These are phyloP conservation scores for Penicillium flavigenum DNA, from an alignment of 495 filamentous ascomycete genomes.

Conservation along the genomic window DNA sequence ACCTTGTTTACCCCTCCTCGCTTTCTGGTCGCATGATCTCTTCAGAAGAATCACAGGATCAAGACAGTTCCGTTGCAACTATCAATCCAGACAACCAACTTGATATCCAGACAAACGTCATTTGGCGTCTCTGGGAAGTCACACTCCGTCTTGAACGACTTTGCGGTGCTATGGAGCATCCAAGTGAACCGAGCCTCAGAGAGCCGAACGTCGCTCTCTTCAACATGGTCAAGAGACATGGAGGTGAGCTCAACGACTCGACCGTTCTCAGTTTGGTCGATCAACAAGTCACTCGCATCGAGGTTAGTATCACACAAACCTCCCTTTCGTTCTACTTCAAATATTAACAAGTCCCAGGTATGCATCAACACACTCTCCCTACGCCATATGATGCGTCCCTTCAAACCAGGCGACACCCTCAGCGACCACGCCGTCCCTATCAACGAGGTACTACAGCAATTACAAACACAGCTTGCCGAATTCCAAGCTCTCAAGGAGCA, in stretches of 20 bases:
- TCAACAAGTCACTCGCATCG: constrained; percentile 90
- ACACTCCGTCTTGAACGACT: constrained; percentile 88
- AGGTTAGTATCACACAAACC: constrained; percentile 58
- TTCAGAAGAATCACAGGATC: constrained; percentile 49
- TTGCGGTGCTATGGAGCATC: constrained; percentile 78
- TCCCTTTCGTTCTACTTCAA: background rate
- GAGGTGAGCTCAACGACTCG: constrained; percentile 82
- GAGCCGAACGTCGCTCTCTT: constrained; percentile 77
- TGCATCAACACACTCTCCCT: constrained; percentile 64
- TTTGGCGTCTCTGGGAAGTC: constrained; percentile 89
- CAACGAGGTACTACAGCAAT: constrained; percentile 46
- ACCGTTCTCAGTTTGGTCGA: constrained; percentile 85
- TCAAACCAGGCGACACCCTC: constrained; percentile 45
- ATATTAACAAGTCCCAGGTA: constrained; percentile 43
- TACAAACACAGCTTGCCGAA: constrained; percentile 51
- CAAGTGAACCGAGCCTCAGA: constrained; percentile 54
- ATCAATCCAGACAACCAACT: constrained; percentile 56
- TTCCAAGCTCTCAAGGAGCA: constrained; percentile 51
- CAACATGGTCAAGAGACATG: constrained; percentile 77
- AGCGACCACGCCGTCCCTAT: constrained; percentile 55
- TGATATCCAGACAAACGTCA: constrained; percentile 71
- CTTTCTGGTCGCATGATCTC: constrained; percentile 75
- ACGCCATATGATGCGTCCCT: constrained; percentile 61
- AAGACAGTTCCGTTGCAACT: constrained; percentile 38
- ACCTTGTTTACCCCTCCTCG: constrained; percentile 86